Percentiles rank a stretch among this genome's conserved stretches.
Conservation (phyloP, 1,139 yeast species). For the Candida labiduridarum region DNA sequence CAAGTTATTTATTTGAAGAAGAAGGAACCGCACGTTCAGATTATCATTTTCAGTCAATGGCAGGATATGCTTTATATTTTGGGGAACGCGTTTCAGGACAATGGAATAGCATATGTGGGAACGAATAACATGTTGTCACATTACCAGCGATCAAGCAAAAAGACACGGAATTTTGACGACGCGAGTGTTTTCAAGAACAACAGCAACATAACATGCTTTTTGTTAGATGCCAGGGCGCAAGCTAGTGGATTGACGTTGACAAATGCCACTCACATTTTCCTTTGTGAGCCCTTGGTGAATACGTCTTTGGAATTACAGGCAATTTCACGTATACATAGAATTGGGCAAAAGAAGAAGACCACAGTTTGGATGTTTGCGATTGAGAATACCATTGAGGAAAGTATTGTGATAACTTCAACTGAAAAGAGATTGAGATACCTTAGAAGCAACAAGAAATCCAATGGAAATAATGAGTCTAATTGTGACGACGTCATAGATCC, state of each 20-base stretch:
- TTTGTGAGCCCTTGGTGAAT: constrained; percentile 91
- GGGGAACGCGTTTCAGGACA: constrained; percentile 64
- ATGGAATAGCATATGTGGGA: constrained; percentile 55
- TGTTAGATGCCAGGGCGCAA: constrained; percentile 82
- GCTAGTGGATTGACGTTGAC: constrained; percentile 89
- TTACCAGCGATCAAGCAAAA: constrained; percentile 25
- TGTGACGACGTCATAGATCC: not conserved
- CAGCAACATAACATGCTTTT: constrained; percentile 71
- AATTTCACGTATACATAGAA: constrained; percentile 85
- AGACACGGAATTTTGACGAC: constrained; percentile 5
- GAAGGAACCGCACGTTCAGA: constrained; percentile 67
- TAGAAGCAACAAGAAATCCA: constrained; percentile 14
- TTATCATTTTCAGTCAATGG: constrained; percentile 89
- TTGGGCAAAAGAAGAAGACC: constrained; percentile 81
- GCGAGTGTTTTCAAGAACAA: constrained; percentile 53
- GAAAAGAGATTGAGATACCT: constrained; percentile 48
- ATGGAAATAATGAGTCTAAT: not conserved
- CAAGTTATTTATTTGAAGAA: constrained; percentile 65
- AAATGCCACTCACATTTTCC: constrained; percentile 86
- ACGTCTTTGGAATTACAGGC: constrained; percentile 89
- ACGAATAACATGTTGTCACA: constrained; percentile 34
- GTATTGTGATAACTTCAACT: constrained; percentile 64
- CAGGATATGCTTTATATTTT: constrained; percentile 68
- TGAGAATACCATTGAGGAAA: constrained; percentile 86
- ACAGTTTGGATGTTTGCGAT: constrained; percentile 92